Evolutionary conservation across 805 yeast species (phyloP), one percentile per base, ranked within the genome.

Genomic region (Starmerella scarabaei): DNA sequence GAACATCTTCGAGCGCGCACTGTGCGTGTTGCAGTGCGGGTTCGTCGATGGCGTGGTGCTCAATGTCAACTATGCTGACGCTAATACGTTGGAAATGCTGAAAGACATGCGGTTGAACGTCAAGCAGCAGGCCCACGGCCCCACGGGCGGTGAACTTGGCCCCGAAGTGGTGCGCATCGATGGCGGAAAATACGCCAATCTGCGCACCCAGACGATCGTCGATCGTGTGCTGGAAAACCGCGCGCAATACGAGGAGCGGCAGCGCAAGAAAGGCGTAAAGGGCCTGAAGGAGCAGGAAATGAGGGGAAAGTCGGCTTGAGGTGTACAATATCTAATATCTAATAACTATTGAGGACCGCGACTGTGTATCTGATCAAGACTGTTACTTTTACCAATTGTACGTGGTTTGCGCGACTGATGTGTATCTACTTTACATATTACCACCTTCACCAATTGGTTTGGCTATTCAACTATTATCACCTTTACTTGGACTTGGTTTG

Each of bases 1-100:
- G 96, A 84, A 81, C 53, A 52, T 81, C 16, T 72, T 79, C 44
- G 97, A 91, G 59, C 71, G 97, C 44, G 70, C 86, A 0, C 63
- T 91, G 44, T 84, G 95, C 58, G 86, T 85, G 5, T 63, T 91
- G 52, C 95, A 88, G 59, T 84, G 95, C 60, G 69, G 70, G 40
- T 80, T 80, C 51, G 84, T 85, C 23, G 93, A 84, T 55, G 84
- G 80, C 1, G 66, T 84, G 3, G 64, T 91, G 1, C 57, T 88
- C 28, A 80, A 76, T 3, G 82, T 82, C 1, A 86, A 88, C 7
- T 42, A 38, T 32, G 67, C 65, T 47, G 76, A 80, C 16, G 36
- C 34, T 8, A 47, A 52, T 3, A 76, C 67, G 43, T 49, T 76
- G 20, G 44, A 45, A 3, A 49, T 51, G 16, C 57, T 75, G 34